Evolutionary conservation across 1,139 yeast genomes (phyloP).

Genomic region (Sugiyamaella grinbergsii): DNA sequence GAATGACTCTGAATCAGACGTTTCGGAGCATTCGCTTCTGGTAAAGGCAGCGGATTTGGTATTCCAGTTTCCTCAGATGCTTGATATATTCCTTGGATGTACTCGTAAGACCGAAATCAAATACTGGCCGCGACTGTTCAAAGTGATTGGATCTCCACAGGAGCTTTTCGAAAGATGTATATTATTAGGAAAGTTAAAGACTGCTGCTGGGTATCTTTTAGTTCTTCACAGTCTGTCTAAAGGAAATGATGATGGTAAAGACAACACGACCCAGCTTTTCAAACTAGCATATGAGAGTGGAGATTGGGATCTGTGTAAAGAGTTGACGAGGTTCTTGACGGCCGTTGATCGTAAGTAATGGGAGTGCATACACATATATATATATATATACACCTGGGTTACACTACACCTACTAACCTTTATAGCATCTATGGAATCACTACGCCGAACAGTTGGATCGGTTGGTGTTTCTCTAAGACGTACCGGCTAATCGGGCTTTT

Average conservation of each 20-base stretch:
- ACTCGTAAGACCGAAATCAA: constrained; percentile 66
- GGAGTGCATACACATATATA: too few species aligned
- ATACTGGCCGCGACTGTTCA: constrained; percentile 60
- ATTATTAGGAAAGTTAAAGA: constrained; percentile 41
- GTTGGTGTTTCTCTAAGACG: constrained; percentile 17
- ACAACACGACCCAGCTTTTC: constrained; percentile 39
- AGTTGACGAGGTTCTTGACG: constrained; percentile 45
- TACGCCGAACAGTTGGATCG: constrained; percentile 27
- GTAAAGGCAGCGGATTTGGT: constrained; percentile 36
- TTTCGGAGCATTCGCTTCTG: constrained; percentile 23
- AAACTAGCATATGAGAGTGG: constrained; percentile 40
- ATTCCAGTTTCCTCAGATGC: constrained; percentile 42
- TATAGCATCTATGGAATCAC: constrained; percentile 24
- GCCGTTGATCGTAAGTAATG: constrained; percentile 40
- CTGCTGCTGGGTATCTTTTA: constrained; percentile 48
- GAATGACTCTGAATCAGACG: constrained; percentile 31
- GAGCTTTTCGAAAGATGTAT: constrained; percentile 45
- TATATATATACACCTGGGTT: neutral
- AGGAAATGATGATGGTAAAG: constrained; percentile 24
- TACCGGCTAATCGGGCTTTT: neutral
- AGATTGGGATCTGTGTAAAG: constrained; percentile 46
- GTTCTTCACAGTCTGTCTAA: constrained; percentile 42
- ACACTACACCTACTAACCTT: neutral
- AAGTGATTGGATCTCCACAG: constrained; percentile 45
- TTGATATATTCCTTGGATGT: constrained; percentile 58